Conservation (phyloP, 495 filamentous ascomycete species). For the Xylaria nigripes region DNA sequence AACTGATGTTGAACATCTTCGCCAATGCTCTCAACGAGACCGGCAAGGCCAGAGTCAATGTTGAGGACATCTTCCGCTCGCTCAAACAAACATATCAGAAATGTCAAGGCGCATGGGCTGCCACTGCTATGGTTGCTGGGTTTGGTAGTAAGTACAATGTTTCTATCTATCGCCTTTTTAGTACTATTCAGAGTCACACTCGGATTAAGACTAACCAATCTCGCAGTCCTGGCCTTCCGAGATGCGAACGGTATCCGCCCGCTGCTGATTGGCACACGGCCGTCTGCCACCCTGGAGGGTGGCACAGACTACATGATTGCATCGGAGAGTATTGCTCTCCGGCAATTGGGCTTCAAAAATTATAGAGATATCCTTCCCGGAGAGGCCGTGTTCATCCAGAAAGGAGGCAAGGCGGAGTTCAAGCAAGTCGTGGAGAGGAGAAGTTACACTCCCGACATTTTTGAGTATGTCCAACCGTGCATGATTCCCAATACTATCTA, state of each 20-base stretch:
- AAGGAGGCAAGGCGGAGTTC: conserved; percentile 67
- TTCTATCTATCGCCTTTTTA: neutral
- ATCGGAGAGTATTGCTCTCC: conserved; percentile 88
- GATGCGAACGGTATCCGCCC: conserved; percentile 89
- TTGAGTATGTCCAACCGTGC: conserved; percentile 45
- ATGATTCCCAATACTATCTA: neutral
- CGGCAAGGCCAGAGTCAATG: conserved; percentile 91
- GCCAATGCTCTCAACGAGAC: conserved; percentile 90
- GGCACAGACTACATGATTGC: conserved; percentile 94
- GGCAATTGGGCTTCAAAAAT: conserved; percentile 75
- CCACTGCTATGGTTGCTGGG: conserved; percentile 73
- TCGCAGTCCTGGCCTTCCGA: conserved; percentile 28
- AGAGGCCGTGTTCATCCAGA: conserved; percentile 88
- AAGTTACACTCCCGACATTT: conserved; percentile 85
- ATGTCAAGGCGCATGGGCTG: conserved; percentile 80
- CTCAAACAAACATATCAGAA: conserved; percentile 65
- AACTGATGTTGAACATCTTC: conserved; percentile 92
- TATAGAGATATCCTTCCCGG: conserved; percentile 82
- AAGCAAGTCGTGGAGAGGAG: conserved; percentile 64
- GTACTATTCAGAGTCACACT: neutral
- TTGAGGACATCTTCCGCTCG: conserved; percentile 77
- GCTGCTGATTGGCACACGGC: conserved; percentile 69
- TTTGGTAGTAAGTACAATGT: conserved; percentile 47
- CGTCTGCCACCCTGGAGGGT: conserved; percentile 50
- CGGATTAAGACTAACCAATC: neutral